Evolutionary conservation across 805 yeast species (phyloP).

Genomic region (Saccharomyces cerevisiae): DNA sequence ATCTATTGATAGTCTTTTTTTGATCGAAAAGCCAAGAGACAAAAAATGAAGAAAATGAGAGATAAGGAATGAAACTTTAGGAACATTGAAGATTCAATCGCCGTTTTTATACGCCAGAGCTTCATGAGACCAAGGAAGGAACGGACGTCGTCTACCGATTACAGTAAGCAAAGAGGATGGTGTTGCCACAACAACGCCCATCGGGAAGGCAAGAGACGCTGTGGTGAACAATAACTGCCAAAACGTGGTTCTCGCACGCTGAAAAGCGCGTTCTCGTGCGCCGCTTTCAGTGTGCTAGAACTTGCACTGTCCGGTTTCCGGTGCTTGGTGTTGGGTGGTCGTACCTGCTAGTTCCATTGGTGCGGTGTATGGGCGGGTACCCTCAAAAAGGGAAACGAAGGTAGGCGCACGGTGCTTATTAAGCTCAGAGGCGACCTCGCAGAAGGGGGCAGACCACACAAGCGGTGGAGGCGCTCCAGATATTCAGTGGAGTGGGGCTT

Average conservation of each 20-base stretch:
- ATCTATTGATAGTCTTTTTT: background rate
- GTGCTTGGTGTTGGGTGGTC: background rate
- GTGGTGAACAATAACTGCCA: background rate
- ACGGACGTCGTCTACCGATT: background rate
- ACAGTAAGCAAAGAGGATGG: background rate
- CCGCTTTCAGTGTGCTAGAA: background rate
- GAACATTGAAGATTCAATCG: background rate
- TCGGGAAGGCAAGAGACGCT: background rate
- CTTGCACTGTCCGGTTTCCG: background rate
- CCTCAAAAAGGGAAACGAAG: background rate
- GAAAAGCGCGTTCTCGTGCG: background rate
- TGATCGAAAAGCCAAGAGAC: background rate
- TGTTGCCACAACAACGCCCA: background rate
- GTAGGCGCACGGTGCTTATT: background rate
- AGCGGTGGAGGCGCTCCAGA: background rate
- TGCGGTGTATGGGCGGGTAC: background rate
- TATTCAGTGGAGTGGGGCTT: background rate
- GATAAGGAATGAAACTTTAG: background rate
- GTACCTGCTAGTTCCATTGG: background rate
- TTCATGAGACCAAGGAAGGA: background rate
- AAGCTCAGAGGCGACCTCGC: background rate
- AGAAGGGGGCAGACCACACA: background rate
- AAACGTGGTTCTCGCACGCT: background rate
- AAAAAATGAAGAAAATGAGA: background rate
- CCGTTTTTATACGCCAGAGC: background rate